Evolutionary conservation across 148 eudicot species (phyloP), one percentile per base, ranked within the genome.

Genomic region (Oxyria digyna): DNA sequence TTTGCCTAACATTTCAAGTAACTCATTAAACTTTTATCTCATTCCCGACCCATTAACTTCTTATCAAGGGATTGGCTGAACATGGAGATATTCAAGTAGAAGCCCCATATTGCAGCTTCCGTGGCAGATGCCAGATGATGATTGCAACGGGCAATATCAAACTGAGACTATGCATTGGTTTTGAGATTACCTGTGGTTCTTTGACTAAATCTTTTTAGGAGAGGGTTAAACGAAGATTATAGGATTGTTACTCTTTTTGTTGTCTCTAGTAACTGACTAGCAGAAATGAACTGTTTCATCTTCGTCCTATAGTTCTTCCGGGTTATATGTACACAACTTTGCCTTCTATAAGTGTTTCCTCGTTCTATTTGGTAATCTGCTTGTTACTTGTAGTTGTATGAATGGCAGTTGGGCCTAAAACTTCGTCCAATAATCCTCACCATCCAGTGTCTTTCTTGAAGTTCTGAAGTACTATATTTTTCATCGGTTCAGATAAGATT

Each of bases 1-100:
- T 50, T 21, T 4, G 13, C 45, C 46, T 10, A 27, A n/a, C 6
- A 40, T 62, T 20, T 26, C 17, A 9, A 9, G 54, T 20, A 50
- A 50, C 24, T 50, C 21, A 10, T 50, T 50, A 38, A n/a, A n/a
- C n/a, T 55, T n/a, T 8, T 12, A 10, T 24, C 12, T 62, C n/a
- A 26, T 20, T n/a, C 24, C 42, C 12, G 15, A 12, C 31, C 29
- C 3, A 31, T 45, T 27, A 55, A 17, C 72, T 31, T 74, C 18
- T 55, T 76, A 70, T 27, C 9, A 7, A 91, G 97, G 84, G 96
- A 91, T 68, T 91, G 97, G 97, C 77, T 85, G 74, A 91, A 91
- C 71, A 41, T 81, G 1, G 86, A 79, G 46, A 79, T 91, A 55
- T 91, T 91, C 73, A 81, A 85, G 73, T 89, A 69, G 81, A 31